Percentiles rank a stretch among this genome's conserved stretches.
phyloP scores from a whole-genome alignment of 2,329 filamentous ascomycete species.

The Diaporthe amygdali region DNA sequence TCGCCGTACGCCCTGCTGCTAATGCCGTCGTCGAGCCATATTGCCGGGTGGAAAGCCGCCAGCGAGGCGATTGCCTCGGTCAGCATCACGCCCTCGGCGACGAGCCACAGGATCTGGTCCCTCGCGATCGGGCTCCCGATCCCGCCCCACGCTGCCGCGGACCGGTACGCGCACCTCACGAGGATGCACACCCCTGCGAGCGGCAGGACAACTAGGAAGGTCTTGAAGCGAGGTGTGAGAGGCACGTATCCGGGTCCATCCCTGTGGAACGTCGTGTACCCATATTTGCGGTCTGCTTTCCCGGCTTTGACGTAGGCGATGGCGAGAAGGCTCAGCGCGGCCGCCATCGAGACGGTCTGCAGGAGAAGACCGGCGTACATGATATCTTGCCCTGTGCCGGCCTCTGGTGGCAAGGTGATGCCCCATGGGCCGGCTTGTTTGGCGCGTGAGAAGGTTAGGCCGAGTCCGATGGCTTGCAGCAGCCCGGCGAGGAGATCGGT shows the following conservation, averaged over 20 bases:
- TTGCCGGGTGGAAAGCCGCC: conserved; percentile 34
- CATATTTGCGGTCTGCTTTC: conserved; percentile 30
- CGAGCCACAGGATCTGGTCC: conserved; percentile 34
- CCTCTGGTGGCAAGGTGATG: conserved; percentile 1
- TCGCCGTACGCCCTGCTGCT: background rate
- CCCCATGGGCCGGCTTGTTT: conserved; percentile 23
- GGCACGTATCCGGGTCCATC: conserved; percentile 31
- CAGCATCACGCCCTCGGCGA: conserved; percentile 36
- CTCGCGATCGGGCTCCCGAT: conserved; percentile 32
- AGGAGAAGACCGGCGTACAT: conserved; percentile 33
- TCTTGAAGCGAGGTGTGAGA: conserved; percentile 32
- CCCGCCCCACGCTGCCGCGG: conserved; percentile 32
- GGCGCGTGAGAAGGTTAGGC: conserved; percentile 33
- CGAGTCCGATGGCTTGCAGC: conserved; percentile 35
- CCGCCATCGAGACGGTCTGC: conserved; percentile 32
- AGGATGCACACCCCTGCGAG: conserved; percentile 32
- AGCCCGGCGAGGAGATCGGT: conserved; percentile 32
- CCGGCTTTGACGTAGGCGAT: conserved; percentile 31
- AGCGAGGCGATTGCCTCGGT: conserved; percentile 35
- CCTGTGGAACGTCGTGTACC: conserved; percentile 36
- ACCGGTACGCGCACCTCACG: conserved; percentile 33
- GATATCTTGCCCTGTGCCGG: conserved; percentile 25
- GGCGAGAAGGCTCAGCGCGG: conserved; percentile 32
- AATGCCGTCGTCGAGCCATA: conserved; percentile 26
- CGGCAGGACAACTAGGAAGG: conserved; percentile 32